A percentile compares a stretch with the other conserved stretches of the same genome.
phyloP scores from a whole-genome alignment of 306 rosid species.

The Canavalia ensiformis region DNA sequence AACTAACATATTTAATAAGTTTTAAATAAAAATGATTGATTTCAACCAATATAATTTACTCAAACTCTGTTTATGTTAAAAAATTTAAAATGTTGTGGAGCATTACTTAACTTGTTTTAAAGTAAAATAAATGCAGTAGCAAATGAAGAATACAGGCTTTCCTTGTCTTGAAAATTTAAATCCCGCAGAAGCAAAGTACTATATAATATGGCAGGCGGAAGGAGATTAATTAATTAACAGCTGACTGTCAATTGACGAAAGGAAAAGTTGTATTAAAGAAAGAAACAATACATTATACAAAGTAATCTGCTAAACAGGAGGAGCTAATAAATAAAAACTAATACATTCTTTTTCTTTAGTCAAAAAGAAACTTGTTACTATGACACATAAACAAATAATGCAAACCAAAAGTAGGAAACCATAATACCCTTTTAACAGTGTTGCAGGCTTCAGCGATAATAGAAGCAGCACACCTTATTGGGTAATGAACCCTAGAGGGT shows the following conservation, averaged over 20 bases:
- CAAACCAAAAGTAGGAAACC: slow-evolving; percentile 3
- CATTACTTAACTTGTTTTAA: background rate
- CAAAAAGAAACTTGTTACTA: slow-evolving; percentile 8
- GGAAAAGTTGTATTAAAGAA: background rate
- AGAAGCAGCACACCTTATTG: slow-evolving; percentile 42
- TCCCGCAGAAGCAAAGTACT: background rate
- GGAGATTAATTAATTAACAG: background rate
- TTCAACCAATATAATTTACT: background rate
- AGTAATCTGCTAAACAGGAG: background rate
- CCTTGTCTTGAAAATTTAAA: background rate
- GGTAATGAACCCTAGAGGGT: slow-evolving; percentile 44
- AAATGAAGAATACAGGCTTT: background rate
- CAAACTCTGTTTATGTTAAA: background rate
- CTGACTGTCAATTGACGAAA: background rate
- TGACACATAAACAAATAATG: slow-evolving; percentile 8
- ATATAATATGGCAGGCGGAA: too few relatives aligned
- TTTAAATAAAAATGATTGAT: background rate
- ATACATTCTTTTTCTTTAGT: background rate
- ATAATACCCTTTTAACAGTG: slow-evolving; percentile 35
- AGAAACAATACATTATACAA: background rate
- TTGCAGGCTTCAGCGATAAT: background rate
- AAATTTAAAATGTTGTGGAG: too few relatives aligned
- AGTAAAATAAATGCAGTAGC: background rate
- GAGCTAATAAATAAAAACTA: background rate
- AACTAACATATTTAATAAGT: background rate